Evolutionary conservation across 2,329 filamentous ascomycete genomes (phyloP), one percentile per base, ranked within the genome.

Genomic region (Diaporthe aspalathi): DNA sequence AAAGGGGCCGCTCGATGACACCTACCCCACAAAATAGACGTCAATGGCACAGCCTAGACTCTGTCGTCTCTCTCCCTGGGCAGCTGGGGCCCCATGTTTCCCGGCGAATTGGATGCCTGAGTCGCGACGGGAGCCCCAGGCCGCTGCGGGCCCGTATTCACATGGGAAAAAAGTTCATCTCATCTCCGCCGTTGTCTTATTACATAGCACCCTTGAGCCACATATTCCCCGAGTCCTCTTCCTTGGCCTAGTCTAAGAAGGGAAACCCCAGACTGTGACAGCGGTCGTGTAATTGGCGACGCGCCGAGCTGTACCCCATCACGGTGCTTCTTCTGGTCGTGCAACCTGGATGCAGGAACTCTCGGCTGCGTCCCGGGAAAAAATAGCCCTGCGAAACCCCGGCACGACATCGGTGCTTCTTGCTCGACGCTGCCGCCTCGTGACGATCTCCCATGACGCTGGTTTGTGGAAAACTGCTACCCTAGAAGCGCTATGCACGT

Each of bases 321-420:
- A 50, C 32, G 12, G n/a, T 62, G 63, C 45, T 47, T 68, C 54
- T 50, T 60, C 16, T 54, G 29, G 29, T 22, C 53, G 3, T 50
- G 52, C 27, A 27, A 5, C 16, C 9, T 62, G 49, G 47, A 72
- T 45, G 70, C 70, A 72, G 56, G 67, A 65, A 72, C 70, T 54
- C 57, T 40, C 45, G 53, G 65, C 53, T 49, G 60, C 60, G 60
- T 65, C 45, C 60, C 60, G 60, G 60, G 45, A 65, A 38, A 38
- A 24, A 53, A 8, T 7, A 50, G 45, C 29, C n/a, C 24, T 65
- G 29, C 53, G 52, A 43, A 40, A 16, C 56, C 56, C 67, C 73
- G 75, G 76, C 72, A 73, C 68, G 72, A 75, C 73, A 74, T 77
- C 76, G 76, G 75, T 74, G 76, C 69, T 76, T 76, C 71, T 76